phyloP scores from a whole-genome alignment of 2,329 filamentous ascomycete species.

The Monilinia polystroma region DNA sequence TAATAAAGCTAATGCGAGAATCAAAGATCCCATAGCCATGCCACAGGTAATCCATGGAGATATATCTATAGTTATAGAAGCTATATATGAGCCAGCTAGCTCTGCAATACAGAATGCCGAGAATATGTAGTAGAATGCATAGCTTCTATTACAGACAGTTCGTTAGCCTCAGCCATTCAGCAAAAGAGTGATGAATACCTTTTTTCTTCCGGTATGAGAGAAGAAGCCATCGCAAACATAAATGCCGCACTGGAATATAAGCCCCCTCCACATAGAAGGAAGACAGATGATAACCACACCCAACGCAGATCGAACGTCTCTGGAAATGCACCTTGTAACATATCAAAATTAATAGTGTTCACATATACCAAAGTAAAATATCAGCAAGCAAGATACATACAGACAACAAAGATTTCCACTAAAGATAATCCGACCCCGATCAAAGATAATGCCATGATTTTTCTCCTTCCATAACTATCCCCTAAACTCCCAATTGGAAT shows the following conservation, averaged over 20 bases:
- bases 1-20: slow-evolving; percentile 32
- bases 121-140: slow-evolving; percentile 40
- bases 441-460: slow-evolving; percentile 35
- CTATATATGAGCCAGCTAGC: slow-evolving; percentile 36
- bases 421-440: slow-evolving; percentile 34
- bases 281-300: slow-evolving; percentile 37
- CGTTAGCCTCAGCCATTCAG: neutral
- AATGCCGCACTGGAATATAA: slow-evolving; percentile 37
- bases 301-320: slow-evolving; percentile 32
- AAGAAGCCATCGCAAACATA: slow-evolving; percentile 40
- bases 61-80: slow-evolving; percentile 36
- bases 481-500: slow-evolving; percentile 38
- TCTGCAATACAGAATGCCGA: slow-evolving; percentile 40
- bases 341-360: neutral
- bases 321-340: slow-evolving; percentile 35
- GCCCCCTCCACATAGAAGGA: slow-evolving; percentile 38
- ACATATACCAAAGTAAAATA: neutral
- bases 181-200: slow-evolving; percentile 25
- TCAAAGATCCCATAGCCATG: slow-evolving; percentile 33
- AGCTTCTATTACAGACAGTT: slow-evolving; percentile 29
- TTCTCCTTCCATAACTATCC: slow-evolving; percentile 34
- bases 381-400: slow-evolving; percentile 27
- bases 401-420: slow-evolving; percentile 36
- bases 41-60: slow-evolving; percentile 39
- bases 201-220: slow-evolving; percentile 32